phyloP scores from a whole-genome alignment of 2,329 filamentous ascomycete species.

The Penicillium thymicola region DNA sequence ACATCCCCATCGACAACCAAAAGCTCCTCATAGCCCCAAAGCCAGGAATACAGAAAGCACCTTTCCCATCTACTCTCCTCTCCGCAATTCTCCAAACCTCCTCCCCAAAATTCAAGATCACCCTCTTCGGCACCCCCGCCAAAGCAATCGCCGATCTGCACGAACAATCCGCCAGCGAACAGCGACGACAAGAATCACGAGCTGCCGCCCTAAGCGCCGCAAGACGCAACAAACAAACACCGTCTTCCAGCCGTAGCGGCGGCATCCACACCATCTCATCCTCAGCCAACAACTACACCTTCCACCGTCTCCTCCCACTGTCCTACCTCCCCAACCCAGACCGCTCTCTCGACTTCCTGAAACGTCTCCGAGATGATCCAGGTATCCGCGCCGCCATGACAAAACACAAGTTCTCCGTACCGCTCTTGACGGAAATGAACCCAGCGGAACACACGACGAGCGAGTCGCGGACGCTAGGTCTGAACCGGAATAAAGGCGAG shows the following conservation, averaged over 20 bases:
- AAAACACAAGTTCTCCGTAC: slow-evolving; percentile 79
- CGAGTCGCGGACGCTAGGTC: slow-evolving; percentile 75
- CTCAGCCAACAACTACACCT: slow-evolving; percentile 71
- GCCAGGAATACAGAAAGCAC: slow-evolving; percentile 46
- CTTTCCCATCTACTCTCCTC: slow-evolving; percentile 40
- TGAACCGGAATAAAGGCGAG: slow-evolving; percentile 85
- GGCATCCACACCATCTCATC: slow-evolving; percentile 31
- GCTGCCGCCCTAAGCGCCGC: slow-evolving; percentile 25
- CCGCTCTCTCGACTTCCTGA: slow-evolving; percentile 67
- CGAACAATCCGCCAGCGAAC: slow-evolving; percentile 30
- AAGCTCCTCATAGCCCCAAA: slow-evolving; percentile 48
- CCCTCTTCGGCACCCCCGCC: slow-evolving; percentile 44
- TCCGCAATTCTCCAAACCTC: slow-evolving; percentile 30
- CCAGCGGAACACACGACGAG: slow-evolving; percentile 78
- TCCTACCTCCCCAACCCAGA: slow-evolving; percentile 72
- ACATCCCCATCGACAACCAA: slow-evolving; percentile 42
- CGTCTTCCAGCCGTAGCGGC: slow-evolving; percentile 7
- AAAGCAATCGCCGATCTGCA: slow-evolving; percentile 44
- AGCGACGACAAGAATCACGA: slow-evolving; percentile 31
- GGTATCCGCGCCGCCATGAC: slow-evolving; percentile 83
- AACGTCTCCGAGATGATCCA: slow-evolving; percentile 73
- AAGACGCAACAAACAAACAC: slow-evolving; percentile 13
- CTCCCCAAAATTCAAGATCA: slow-evolving; percentile 45
- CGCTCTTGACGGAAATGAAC: slow-evolving; percentile 92
- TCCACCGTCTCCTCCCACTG: slow-evolving; percentile 72